phyloP scores from a whole-genome alignment of 164 flowering plant species.

The Akebia trifoliata region DNA sequence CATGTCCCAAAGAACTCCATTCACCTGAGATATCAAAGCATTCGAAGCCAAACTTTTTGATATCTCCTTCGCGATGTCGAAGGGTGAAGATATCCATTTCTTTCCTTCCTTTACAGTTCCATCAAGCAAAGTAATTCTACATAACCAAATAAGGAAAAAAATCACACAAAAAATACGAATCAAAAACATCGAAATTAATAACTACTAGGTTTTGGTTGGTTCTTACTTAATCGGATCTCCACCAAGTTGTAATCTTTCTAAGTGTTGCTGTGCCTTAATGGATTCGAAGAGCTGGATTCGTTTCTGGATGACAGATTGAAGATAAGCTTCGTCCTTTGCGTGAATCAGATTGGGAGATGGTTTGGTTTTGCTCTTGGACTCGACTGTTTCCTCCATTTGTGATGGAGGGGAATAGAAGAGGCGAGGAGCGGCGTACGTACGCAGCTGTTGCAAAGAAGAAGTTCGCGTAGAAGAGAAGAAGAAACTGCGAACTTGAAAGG shows the following conservation, averaged over 20 bases:
- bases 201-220: background rate
- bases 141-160: constrained; percentile 3
- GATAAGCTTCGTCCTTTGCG: constrained; percentile 53
- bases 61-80: constrained; percentile 63
- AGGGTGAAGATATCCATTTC: constrained; percentile 68
- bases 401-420: too few relatives aligned
- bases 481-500: too few relatives aligned
- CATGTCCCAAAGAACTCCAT: constrained; percentile 93
- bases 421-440: too few relatives aligned
- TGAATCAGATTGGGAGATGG: background rate
- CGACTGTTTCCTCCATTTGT: too few relatives aligned
- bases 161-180: background rate
- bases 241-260: constrained; percentile 35
- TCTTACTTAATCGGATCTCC: constrained; percentile 63
- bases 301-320: constrained; percentile 46
- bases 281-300: constrained; percentile 58
- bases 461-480: too few relatives aligned
- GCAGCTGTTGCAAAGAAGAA: too few relatives aligned
- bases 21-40: constrained; percentile 65
- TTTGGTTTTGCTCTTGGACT: constrained; percentile 4
- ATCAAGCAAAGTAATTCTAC: constrained; percentile 72
- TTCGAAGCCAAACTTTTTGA: constrained; percentile 65
- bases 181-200: background rate
- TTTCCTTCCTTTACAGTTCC: constrained; percentile 86
- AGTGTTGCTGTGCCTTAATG: constrained; percentile 43